Evolutionary conservation across 176 grass and related monocot species (phyloP), one percentile per base, ranked within the genome.

Genomic region (Lolium perenne): DNA sequence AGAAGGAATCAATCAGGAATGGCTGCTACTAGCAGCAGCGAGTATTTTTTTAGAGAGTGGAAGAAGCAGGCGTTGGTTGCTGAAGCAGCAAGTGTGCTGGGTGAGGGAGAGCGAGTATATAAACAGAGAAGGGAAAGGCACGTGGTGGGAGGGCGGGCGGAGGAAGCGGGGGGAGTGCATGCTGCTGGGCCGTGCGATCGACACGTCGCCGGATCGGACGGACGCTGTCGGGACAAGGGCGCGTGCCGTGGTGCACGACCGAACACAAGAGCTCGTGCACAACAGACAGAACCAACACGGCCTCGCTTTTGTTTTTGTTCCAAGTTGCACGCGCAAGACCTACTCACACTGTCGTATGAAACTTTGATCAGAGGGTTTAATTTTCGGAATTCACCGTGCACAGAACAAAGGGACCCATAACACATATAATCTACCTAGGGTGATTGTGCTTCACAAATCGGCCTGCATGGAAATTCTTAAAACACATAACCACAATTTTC

Each of bases 121-220:
- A 55, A 55, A 49, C 45, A 4, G 45, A 49, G 73, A 46, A 74
- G 21, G 43, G 43, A 14, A 14, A 8, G 38, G 1, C 23, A 10
- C 46, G 46, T 51, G 4, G 15, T 15, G 23, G 65, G 22, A 7
- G n/a, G 9, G 40, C 9, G 20, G 4, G 38, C 10, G 2, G 14
- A 3, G 0, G 2, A 6, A 8, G 11, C 5, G 1, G 13, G 72
- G 72, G 74, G 47, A 32, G 72, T 50, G 74, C 74, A 49, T 55
- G 73, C 48, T 10, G 73, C 73, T 11, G 8, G 49, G 74, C 74
- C 49, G 74, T 76, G 74, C 49, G 49, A 76, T 76, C 74, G 74
- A 76, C 74, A 76, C 74, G 74, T 75, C 49, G 74, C 74, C 74
- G 25, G 74, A 76, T 76, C 74, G 74, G 74, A 76, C 74, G 74